Base-by-base conservation (phyloP, 1,139 yeast species). In the Trichomonascaceae sp. region DNA sequence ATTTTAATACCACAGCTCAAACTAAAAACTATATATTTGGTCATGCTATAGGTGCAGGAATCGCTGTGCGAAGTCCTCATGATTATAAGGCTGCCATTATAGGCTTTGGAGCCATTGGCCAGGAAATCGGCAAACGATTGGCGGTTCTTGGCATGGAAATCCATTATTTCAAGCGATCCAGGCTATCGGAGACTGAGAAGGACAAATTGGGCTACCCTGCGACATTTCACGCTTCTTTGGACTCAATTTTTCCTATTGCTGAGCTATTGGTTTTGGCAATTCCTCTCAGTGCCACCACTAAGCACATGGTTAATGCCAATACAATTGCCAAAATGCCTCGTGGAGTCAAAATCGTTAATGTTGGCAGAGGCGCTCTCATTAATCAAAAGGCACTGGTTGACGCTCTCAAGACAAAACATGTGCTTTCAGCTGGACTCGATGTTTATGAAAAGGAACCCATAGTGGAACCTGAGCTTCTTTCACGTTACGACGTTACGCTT, bases 51-150 rank as follows among this genome's bases (percentile, higher is more conserved):
- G 61, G 61, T 30, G 38, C 53, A 7, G 49, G 50, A 20, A 32
- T 45, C 10, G 53, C 43, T 9, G 46, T 52, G 12, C 56, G 19
- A 47, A 45, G 57, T 15, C 90, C 90, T 8, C 69, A 71, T 6
- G 83, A 82, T 47, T 85, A 83, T 62, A 71, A 74, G 38, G 91
- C 77, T 1, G 83, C 87, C 4, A 78, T 88, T 46, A 80, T 86
- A 1, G 96, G 96, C 0, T 84, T 87, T 63, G 96, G 96, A 1
- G 76, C 81, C 45, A 87, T 88, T 62, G 96, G 96, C 5, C 77
- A 77, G 64, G 75, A 78, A 41, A 80, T 86, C 52, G 95, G 84
- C 2, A 66, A 70, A 49, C 75, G 86, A 60, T 74, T 87, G 60
- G 58, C 72, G 36, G 73, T 72, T 9, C 71, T 88, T 46, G 91